phyloP scores from a whole-genome alignment of 768 basidiomycete genomes.

The Gymnopilus dilepis region DNA sequence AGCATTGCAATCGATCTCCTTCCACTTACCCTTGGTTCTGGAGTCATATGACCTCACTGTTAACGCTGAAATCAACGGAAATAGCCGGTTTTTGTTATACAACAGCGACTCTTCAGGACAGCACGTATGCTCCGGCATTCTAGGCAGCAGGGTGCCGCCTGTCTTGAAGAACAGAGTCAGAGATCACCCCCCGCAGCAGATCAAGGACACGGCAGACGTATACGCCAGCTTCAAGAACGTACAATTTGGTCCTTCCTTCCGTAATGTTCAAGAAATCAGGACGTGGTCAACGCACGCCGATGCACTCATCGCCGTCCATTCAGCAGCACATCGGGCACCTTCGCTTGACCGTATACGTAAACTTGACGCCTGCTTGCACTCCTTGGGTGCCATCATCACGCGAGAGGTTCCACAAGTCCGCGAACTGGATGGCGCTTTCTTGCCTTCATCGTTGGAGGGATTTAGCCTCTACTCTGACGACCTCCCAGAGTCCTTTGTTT shows the following conservation, averaged over 20 bases:
- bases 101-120: background rate
- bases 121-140: constrained; percentile 29
- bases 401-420: constrained; percentile 16
- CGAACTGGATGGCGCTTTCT: constrained; percentile 26
- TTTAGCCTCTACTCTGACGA: constrained; percentile 24
- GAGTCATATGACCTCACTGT: constrained; percentile 10
- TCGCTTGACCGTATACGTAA: constrained; percentile 31
- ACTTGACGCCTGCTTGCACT: constrained; percentile 35
- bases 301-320: constrained; percentile 24
- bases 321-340: constrained; percentile 18
- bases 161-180: background rate
- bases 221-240: constrained; percentile 27
- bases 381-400: constrained; percentile 28
- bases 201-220: constrained; percentile 16
- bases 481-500: constrained; percentile 33
- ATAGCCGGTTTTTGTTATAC: constrained; percentile 11
- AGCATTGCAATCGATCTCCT: constrained; percentile 24
- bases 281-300: constrained; percentile 30
- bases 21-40: constrained; percentile 32
- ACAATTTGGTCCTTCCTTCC: constrained; percentile 31
- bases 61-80: constrained; percentile 16
- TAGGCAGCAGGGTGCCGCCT: background rate
- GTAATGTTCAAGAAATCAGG: constrained; percentile 29
- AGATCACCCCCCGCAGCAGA: constrained; percentile 3
- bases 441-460: constrained; percentile 30